Evolutionary conservation across 352 stramenopile species (phyloP).

Genomic region (Achlya hypogyna): DNA sequence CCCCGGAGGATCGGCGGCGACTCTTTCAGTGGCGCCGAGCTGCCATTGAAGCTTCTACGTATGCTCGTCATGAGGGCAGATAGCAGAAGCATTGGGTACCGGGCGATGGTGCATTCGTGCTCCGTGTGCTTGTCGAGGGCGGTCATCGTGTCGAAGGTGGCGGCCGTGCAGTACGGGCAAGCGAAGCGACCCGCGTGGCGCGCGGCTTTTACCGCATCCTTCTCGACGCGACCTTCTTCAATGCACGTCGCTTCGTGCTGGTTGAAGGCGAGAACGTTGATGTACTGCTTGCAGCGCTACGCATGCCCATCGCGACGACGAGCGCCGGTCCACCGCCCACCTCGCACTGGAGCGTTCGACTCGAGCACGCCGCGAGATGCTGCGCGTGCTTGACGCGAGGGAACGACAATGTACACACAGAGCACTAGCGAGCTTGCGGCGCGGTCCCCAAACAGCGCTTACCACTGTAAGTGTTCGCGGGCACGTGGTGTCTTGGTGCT

Average conservation of each 20-base stretch:
- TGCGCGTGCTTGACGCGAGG: constrained; percentile 32
- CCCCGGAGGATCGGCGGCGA: not conserved
- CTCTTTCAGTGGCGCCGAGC: not conserved
- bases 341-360: constrained; percentile 45
- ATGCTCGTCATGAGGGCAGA: not conserved
- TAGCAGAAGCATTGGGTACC: constrained; percentile 27
- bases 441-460: constrained; percentile 24
- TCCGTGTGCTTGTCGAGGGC: constrained; percentile 31
- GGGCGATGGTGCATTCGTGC: constrained; percentile 31
- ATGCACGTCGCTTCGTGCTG: constrained; percentile 11
- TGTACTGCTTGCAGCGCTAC: constrained; percentile 38
- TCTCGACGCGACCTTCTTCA: not conserved
- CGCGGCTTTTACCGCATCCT: not conserved
- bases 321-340: constrained; percentile 20
- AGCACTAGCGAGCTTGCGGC: constrained; percentile 17
- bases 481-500: not conserved
- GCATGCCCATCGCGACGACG: not conserved
- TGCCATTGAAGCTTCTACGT: constrained; percentile 3
- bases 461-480: not conserved
- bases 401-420: constrained; percentile 40
- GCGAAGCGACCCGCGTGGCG: constrained; percentile 17
- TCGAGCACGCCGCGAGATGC: constrained; percentile 36
- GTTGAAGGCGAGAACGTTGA: constrained; percentile 35
- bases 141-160: constrained; percentile 22
- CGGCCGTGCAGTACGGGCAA: constrained; percentile 40